A percentile compares a stretch with the other conserved stretches of the same genome.
Conservation (phyloP, 805 yeast species). For the Yamadazyma sp. region DNA sequence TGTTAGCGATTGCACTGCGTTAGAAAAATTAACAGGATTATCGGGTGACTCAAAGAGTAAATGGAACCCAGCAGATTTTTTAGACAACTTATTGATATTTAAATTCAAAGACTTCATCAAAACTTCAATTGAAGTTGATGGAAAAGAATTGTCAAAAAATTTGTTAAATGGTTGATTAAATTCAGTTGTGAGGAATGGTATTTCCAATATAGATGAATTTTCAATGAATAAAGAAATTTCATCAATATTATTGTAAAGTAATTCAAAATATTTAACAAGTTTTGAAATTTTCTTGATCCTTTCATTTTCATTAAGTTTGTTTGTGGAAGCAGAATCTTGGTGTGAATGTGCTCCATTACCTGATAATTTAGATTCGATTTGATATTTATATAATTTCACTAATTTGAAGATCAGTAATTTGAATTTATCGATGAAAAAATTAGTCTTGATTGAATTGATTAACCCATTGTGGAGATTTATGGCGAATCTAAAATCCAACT, state of each 20-base stretch:
- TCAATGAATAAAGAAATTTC: constrained; percentile 27
- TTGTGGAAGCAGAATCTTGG: background rate
- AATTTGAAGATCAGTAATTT: constrained; percentile 19
- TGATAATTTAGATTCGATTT: constrained; percentile 6
- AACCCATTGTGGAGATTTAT: constrained; percentile 17
- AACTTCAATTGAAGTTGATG: constrained; percentile 22
- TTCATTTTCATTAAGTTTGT: constrained; percentile 4
- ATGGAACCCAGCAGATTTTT: constrained; percentile 37
- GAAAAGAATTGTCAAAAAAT: constrained; percentile 18
- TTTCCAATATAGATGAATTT: constrained; percentile 21
- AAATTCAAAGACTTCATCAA: constrained; percentile 22
- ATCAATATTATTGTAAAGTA: constrained; percentile 20
- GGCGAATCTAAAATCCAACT: constrained; percentile 13
- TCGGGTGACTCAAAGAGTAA: constrained; percentile 33
- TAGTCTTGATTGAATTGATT: constrained; percentile 16
- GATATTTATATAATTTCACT: constrained; percentile 15
- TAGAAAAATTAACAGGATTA: constrained; percentile 31
- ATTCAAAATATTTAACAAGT: constrained; percentile 15
- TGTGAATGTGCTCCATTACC: too few species aligned
- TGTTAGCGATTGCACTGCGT: constrained; percentile 30
- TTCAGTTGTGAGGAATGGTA: constrained; percentile 28
- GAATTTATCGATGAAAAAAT: constrained; percentile 22
- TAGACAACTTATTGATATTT: constrained; percentile 19
- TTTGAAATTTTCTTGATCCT: constrained; percentile 4
- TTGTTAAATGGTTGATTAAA: constrained; percentile 19